Percentiles rank a stretch among this genome's conserved stretches.
Evolutionary conservation across 2,329 filamentous ascomycete genomes (phyloP).

Genomic region (Hymenoscyphus linearis): DNA sequence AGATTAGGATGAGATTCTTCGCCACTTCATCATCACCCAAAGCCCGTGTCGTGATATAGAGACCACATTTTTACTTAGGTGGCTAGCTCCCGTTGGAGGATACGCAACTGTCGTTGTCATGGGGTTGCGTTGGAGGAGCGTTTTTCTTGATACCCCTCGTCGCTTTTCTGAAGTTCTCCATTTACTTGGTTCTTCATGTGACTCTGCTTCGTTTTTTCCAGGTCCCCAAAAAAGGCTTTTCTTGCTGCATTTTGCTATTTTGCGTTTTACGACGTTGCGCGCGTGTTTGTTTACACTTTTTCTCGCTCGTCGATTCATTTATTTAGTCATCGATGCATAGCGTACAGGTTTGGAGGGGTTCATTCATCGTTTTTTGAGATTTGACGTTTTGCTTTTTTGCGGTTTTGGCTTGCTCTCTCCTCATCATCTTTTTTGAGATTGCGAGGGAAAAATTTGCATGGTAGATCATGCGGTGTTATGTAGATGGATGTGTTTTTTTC

Average conservation of each 20-base stretch:
- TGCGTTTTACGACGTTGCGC: neutral
- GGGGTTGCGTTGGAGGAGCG: slow-evolving; percentile 1
- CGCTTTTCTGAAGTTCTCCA: slow-evolving; percentile 13
- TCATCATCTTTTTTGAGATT: slow-evolving; percentile 1
- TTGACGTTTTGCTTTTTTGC: neutral
- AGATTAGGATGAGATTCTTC: slow-evolving; percentile 28
- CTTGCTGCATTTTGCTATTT: slow-evolving; percentile 20
- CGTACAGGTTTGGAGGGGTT: slow-evolving; percentile 18
- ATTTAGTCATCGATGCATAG: slow-evolving; percentile 21
- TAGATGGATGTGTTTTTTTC: slow-evolving; percentile 7
- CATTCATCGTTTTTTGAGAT: slow-evolving; percentile 12
- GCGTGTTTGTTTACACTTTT: neutral
- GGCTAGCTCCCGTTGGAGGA: neutral
- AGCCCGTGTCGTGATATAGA: neutral
- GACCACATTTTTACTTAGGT: neutral
- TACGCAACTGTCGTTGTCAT: neutral
- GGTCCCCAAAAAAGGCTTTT: slow-evolving; percentile 12
- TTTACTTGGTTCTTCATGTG: slow-evolving; percentile 9
- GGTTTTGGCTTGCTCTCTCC: neutral
- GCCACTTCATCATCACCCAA: neutral
- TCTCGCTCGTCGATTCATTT: slow-evolving; percentile 5
- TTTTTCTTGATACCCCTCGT: slow-evolving; percentile 26
- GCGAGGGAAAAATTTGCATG: slow-evolving; percentile 4
- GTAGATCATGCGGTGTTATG: slow-evolving; percentile 7
- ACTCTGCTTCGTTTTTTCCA: slow-evolving; percentile 12